Evolutionary conservation across 768 basidiomycete species (phyloP), one percentile per base, ranked within the genome.

Genomic region (Peribolospora kevripleyi): DNA sequence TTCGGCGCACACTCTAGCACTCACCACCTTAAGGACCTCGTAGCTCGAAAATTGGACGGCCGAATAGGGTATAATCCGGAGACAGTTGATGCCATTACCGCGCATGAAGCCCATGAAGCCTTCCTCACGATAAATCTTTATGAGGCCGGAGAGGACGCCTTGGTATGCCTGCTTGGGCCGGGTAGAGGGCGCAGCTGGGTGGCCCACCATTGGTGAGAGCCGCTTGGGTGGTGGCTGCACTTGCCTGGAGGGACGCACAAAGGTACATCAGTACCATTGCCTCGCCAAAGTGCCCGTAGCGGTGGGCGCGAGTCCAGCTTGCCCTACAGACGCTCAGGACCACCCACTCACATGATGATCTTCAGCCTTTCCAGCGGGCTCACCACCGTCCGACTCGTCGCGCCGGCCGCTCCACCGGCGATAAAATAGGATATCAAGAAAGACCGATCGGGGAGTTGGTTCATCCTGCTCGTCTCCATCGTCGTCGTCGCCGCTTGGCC

Each of bases 81-180:
- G 62, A 68, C 84, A 86, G 69, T 88, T 90, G 65, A 62, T 58
- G n/a, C 61, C 57, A 61, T 95, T 95, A 3, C 91, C 91, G 60
- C 84, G 73, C 88, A 95, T 88, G 67, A 78, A 87, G 9, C 90
- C 91, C 45, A 69, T 76, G 68, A 90, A 80, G 6, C 91, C 91
- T 67, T 97, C 91, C 65, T 95, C 88, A 59, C 71, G 69, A 83
- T 85, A 95, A 79, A 90, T 90, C 58, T 90, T 77, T 13, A 75
- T 74, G 48, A 91, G 75, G 60, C 82, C 84, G 13, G 76, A 70
- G 77, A 79, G 84, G 42, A 90, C 85, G 14, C 86, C 86, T 61
- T 73, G 78, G 68, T 90, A 90, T 62, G 25, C 25, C 25, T 81
- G 80, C 51, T 71, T 68, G 59, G 46, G 43, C 13, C 37, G 54